These are phyloP conservation scores for Medicago ruthenica DNA, from an alignment of 306 rosid species.

Conservation along the genomic window DNA sequence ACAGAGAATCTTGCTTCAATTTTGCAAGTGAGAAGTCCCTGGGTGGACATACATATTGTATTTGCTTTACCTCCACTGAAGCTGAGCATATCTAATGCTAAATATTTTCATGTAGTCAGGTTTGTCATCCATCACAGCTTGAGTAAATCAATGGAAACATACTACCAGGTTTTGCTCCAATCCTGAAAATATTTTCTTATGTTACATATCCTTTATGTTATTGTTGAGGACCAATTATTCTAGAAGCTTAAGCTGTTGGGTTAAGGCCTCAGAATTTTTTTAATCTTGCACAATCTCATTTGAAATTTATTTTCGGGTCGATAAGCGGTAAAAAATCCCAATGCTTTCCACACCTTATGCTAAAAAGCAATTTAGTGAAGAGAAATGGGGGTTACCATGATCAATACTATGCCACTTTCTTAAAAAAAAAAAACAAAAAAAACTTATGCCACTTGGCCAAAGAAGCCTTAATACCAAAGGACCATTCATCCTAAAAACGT, in stretches of 20 bases:
- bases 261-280: constrained; percentile 25
- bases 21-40: constrained; percentile 29
- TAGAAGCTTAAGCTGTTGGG: constrained; percentile 22
- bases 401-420: neutral
- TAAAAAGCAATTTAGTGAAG: constrained; percentile 31
- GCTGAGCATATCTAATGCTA: constrained; percentile 44
- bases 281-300: constrained; percentile 6
- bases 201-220: constrained; percentile 27
- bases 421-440: too few relatives aligned
- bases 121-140: constrained; percentile 98
- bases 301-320: constrained; percentile 35
- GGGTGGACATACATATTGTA: constrained; percentile 32
- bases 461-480: constrained; percentile 17
- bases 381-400: constrained; percentile 20
- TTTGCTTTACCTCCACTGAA: constrained; percentile 36
- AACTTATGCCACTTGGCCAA: neutral
- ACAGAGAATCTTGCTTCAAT: constrained; percentile 23
- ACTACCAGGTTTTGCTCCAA: constrained; percentile 77
- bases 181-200: constrained; percentile 36
- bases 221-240: constrained; percentile 20
- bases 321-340: neutral
- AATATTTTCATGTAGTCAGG: constrained; percentile 76
- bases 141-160: constrained; percentile 98
- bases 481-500: constrained; percentile 14
- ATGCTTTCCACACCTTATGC: constrained; percentile 17